Evolutionary conservation across 352 stramenopile genomes (phyloP).

Genomic region (Phytophthora megakarya): DNA sequence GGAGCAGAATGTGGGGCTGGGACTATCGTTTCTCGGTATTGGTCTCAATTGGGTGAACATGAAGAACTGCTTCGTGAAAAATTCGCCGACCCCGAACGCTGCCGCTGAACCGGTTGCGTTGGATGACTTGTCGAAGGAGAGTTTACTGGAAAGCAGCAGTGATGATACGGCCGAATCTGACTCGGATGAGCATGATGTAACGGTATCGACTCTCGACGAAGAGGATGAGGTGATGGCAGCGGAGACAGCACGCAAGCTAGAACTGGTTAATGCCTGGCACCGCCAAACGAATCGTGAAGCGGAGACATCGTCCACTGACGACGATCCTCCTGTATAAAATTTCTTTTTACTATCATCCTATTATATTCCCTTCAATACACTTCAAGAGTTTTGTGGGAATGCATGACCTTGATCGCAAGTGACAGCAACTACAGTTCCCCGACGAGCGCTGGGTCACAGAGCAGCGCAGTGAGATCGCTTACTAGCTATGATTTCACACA

Average conservation of each 20-base stretch:
- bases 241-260: conserved; percentile 62
- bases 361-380: too few species aligned
- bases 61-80: conserved; percentile 52
- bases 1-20: conserved; percentile 69
- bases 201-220: conserved; percentile 14
- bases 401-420: too few species aligned
- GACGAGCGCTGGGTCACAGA: too few species aligned
- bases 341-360: too few species aligned
- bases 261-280: conserved; percentile 76
- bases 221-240: conserved; percentile 42
- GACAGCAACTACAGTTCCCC: too few species aligned
- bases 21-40: conserved; percentile 72
- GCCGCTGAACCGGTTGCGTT: conserved; percentile 19
- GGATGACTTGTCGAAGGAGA: conserved; percentile 51
- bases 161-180: conserved; percentile 71
- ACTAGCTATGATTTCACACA: too few species aligned
- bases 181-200: conserved; percentile 49
- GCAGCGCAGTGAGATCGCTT: too few species aligned
- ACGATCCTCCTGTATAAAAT: too few species aligned
- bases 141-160: conserved; percentile 65
- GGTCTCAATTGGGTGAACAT: conserved; percentile 81
- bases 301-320: conserved; percentile 22
- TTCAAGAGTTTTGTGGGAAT: too few species aligned
- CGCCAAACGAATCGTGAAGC: conserved; percentile 43
- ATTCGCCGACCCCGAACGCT: conserved; percentile 21